Base-by-base conservation (phyloP, 805 yeast genomes). In the Yarrowia sp. region DNA sequence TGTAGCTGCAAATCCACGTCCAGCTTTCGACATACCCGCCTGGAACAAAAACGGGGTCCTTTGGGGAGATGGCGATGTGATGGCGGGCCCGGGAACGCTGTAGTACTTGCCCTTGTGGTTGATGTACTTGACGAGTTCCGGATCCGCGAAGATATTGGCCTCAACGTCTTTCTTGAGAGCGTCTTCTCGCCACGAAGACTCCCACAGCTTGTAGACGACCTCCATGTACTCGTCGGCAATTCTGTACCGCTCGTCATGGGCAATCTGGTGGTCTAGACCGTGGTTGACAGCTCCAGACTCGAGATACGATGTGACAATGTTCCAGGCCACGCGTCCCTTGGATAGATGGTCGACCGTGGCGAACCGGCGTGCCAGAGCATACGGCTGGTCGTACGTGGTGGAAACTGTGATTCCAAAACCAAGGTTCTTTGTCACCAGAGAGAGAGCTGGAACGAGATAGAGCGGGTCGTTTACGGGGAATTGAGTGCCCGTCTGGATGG, bases 141-240 rank as follows among this genome's bases (percentile, higher is more conserved):
- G 82, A 19, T 68, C 71, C 0, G 70, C 68, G 32, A 68, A 68
- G 0, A 68, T 48, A n/a, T 64, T 65, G 21, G 66, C 67, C 56
- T 71, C 65, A 19, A 59, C 68, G 56, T 76, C 77, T 28, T 67
- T 59, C 21, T 71, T 70, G 22, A 76, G 73, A 2, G 79, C 78
- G 58, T 79, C 82, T 65, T 80, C 82, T 66, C 79, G 73, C 82
- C 82, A 79, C 1, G 82, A 78, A n/a, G 79, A 73, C 43, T 79
- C 30, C 30, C 30, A 26, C 30, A 26, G 30, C 8, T 26, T 26
- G 30, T 26, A 26, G 8, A 26, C 30, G 8, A 26, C 30, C 8
- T 26, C 30, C 30, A 26, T 26, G 30, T 26, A 26, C 30, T 26
- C 30, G 8, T 26, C 30, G 4, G 30, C 30, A 26, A 26, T 26